These are phyloP conservation scores for Diplosphaera chodatii DNA, from an alignment of 139 green algal genomes.

Conservation along the genomic window DNA sequence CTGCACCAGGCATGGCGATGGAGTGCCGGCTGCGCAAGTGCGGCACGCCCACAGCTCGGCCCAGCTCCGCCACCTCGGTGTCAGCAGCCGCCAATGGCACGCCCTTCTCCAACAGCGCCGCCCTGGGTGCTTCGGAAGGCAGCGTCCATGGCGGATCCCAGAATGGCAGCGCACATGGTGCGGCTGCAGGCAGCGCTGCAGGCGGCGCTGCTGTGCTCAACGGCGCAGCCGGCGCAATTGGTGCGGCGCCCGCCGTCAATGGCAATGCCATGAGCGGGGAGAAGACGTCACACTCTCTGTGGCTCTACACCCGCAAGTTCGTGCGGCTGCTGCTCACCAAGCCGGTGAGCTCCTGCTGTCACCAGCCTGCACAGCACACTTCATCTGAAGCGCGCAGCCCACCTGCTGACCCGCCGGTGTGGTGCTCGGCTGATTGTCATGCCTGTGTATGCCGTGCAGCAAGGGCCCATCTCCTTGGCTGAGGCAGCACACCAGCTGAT, in stretches of 20 bases:
- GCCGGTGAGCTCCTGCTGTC: not conserved
- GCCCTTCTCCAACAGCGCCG: not conserved
- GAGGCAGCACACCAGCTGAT: conserved; percentile 25
- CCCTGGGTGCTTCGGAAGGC: too few species aligned
- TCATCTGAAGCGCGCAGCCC: too few species aligned
- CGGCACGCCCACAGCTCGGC: not conserved
- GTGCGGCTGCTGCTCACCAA: conserved; percentile 39
- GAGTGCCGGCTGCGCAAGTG: conserved; percentile 20
- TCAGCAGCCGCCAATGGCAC: conserved; percentile 13
- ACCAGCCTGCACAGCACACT: too few species aligned
- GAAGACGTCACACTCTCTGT: conserved; percentile 34
- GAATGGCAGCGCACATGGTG: too few species aligned
- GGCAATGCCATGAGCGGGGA: not conserved
- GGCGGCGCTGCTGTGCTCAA: not conserved
- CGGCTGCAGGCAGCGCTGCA: not conserved
- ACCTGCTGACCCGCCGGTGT: too few species aligned
- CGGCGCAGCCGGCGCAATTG: not conserved
- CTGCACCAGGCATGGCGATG: conserved; percentile 11
- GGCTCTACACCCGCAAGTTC: conserved; percentile 30
- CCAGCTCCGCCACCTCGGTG: not conserved
- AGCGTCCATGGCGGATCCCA: too few species aligned
- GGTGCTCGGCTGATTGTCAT: not conserved
- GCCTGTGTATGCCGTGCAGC: not conserved
- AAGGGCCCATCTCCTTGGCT: conserved; percentile 27
- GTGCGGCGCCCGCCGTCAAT: not conserved